Conservation (phyloP, 208 protist genomes). For the Wallacemonas rigidus region DNA sequence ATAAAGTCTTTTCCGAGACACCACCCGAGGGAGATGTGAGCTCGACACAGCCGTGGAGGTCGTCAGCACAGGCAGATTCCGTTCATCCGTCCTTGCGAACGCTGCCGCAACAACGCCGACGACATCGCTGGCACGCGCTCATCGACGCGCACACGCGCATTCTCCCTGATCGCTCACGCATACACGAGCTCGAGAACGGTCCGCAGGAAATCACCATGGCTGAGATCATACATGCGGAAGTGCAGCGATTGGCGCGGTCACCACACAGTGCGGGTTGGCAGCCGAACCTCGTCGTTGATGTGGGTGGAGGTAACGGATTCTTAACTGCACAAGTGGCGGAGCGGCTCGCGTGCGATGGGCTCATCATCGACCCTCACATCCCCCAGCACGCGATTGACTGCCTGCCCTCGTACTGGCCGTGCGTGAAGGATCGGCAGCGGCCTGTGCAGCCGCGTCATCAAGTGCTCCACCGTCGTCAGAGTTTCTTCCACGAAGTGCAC, state of each 20-base stretch:
- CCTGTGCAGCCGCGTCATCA: slow-evolving; percentile 17
- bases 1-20: slow-evolving; percentile 16
- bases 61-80: no score
- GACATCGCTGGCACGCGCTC: slow-evolving; percentile 31
- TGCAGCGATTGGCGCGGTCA: not conserved
- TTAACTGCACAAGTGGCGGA: slow-evolving; percentile 42
- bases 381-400: slow-evolving; percentile 49
- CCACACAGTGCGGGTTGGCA: not conserved
- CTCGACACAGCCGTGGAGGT: no score
- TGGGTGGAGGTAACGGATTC: slow-evolving; percentile 54
- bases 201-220: slow-evolving; percentile 83
- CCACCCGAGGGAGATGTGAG: not conserved
- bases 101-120: no score
- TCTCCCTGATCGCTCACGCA: slow-evolving; percentile 70
- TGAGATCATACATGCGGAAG: slow-evolving; percentile 39
- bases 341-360: slow-evolving; percentile 28
- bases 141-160: slow-evolving; percentile 72
- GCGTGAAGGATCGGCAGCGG: slow-evolving; percentile 21
- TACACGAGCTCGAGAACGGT: slow-evolving; percentile 85
- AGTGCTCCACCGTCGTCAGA: slow-evolving; percentile 18
- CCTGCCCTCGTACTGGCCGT: slow-evolving; percentile 22
- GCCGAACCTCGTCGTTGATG: slow-evolving; percentile 35
- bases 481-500: slow-evolving; percentile 27
- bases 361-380: slow-evolving; percentile 49
- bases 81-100: no score